A percentile compares a stretch with the other conserved stretches of the same genome.
Conservation (phyloP, 345 rosid genomes). For the Salix udensis region DNA sequence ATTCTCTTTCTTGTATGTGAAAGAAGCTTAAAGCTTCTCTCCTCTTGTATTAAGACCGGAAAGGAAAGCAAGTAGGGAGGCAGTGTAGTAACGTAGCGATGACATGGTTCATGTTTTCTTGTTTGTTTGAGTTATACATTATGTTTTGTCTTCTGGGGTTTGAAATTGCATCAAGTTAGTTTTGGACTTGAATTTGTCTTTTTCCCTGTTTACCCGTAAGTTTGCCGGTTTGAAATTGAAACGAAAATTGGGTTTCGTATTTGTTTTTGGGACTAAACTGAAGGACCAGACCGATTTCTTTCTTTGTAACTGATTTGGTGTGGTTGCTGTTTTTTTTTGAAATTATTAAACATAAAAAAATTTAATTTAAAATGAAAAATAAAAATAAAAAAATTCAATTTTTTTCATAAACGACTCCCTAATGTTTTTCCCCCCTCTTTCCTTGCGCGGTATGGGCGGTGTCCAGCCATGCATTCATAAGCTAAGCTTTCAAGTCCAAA, state of each 20-base stretch:
- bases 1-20: not conserved
- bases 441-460: constrained; percentile 22
- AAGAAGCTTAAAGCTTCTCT: constrained; percentile 12
- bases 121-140: not conserved
- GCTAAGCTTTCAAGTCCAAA: constrained; percentile 7
- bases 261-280: constrained; percentile 18
- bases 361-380: no score
- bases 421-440: not conserved
- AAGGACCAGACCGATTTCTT: constrained; percentile 8
- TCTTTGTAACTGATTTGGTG: not conserved
- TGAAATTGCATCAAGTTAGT: constrained; percentile 16
- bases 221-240: constrained; percentile 32
- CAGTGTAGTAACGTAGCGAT: constrained; percentile 1
- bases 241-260: constrained; percentile 19
- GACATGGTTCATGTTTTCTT: not conserved
- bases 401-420: no score
- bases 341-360: no score
- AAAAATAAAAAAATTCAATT: no score
- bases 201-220: constrained; percentile 31
- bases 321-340: no score
- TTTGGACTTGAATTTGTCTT: constrained; percentile 22
- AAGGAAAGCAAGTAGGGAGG: constrained; percentile 3
- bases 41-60: not conserved
- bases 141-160: not conserved
- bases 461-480: constrained; percentile 25